Percentiles rank a stretch among this genome's conserved stretches.
These are phyloP conservation scores for Typha latifolia DNA, from an alignment of 176 grass and related monocot species.

Conservation along the genomic window DNA sequence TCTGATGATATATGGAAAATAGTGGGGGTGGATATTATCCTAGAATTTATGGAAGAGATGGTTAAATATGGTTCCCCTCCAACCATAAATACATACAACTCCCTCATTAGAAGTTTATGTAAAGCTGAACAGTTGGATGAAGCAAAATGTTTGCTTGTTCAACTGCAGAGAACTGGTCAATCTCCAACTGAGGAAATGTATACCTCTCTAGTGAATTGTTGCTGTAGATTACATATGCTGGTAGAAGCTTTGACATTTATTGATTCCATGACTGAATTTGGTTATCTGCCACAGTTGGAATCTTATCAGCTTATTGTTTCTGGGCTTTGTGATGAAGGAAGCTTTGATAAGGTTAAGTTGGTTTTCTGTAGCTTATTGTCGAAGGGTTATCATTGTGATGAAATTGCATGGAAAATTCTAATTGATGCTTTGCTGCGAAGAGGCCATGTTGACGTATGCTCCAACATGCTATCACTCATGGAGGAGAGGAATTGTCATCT, in stretches of 20 bases:
- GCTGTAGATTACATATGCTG: slow-evolving; percentile 50
- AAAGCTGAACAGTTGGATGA: slow-evolving; percentile 61
- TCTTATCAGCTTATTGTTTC: slow-evolving; percentile 64
- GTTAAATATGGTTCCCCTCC: slow-evolving; percentile 33
- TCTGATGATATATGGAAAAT: slow-evolving; percentile 45
- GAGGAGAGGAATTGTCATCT: slow-evolving; percentile 41
- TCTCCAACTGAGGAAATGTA: slow-evolving; percentile 52
- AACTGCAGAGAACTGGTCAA: slow-evolving; percentile 40
- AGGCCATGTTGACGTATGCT: slow-evolving; percentile 43
- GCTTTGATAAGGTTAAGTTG: slow-evolving; percentile 40
- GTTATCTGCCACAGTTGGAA: slow-evolving; percentile 54
- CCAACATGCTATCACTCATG: slow-evolving; percentile 48
- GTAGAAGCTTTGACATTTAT: slow-evolving; percentile 61
- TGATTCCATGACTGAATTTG: slow-evolving; percentile 54
- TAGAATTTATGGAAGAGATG: slow-evolving; percentile 42
- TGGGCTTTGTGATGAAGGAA: slow-evolving; percentile 60
- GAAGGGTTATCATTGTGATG: slow-evolving; percentile 67
- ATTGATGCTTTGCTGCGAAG: slow-evolving; percentile 56
- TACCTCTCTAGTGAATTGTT: slow-evolving; percentile 58
- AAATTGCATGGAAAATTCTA: slow-evolving; percentile 83
- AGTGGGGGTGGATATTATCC: slow-evolving; percentile 33
- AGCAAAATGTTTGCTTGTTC: slow-evolving; percentile 44
- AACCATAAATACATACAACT: slow-evolving; percentile 32
- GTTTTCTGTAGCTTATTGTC: slow-evolving; percentile 52
- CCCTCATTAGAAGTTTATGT: slow-evolving; percentile 53